These are phyloP conservation scores for Kondoa subrosea DNA, from an alignment of 768 basidiomycete species.

Conservation along the genomic window DNA sequence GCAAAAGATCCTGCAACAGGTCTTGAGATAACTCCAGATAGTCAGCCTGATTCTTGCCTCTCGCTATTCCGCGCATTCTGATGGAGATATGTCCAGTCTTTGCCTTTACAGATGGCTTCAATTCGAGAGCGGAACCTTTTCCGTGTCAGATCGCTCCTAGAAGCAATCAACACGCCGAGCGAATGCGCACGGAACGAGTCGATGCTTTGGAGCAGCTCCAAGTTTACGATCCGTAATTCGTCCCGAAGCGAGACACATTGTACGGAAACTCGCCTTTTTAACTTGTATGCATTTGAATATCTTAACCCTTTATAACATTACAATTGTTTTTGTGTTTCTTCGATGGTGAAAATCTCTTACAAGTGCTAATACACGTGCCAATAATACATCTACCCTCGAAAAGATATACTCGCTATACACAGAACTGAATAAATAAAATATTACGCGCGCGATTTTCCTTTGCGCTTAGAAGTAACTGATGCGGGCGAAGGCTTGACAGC, in stretches of 20 bases:
- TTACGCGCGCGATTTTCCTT: no score
- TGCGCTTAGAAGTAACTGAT: no score
- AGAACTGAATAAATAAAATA: no score
- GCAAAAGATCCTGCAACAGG: background rate
- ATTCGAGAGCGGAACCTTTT: background rate
- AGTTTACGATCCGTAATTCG: background rate
- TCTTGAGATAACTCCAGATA: slow-evolving; percentile 4
- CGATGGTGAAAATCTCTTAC: no score
- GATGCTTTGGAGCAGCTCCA: background rate
- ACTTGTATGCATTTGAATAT: no score
- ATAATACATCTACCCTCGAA: no score
- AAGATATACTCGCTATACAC: no score
- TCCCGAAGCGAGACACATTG: background rate
- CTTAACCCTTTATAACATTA: no score
- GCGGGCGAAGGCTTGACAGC: no score
- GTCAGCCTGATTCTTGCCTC: background rate
- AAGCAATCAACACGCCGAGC: slow-evolving; percentile 6
- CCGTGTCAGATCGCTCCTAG: background rate
- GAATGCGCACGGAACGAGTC: background rate
- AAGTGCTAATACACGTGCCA: no score
- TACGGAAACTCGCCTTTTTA: no score
- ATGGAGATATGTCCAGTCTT: background rate
- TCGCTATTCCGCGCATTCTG: background rate
- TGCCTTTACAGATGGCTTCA: slow-evolving; percentile 8
- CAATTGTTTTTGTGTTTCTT: no score